A percentile compares a stretch with the other conserved stretches of the same genome.
Evolutionary conservation across 805 yeast species (phyloP).

Genomic region (Lipomyces yamadae): DNA sequence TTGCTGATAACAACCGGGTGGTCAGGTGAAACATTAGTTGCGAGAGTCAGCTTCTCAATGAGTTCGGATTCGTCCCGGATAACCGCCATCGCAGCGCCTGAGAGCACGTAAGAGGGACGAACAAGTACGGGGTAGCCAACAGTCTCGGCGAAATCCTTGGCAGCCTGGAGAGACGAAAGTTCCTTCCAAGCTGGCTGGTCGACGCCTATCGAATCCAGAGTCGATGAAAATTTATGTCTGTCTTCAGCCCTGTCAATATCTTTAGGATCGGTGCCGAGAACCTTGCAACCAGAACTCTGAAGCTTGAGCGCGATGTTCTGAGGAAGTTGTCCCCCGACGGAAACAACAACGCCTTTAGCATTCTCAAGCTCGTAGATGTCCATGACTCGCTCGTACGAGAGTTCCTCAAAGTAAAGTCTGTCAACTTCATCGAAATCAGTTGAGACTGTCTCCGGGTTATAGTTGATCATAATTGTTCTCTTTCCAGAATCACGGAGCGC

Average conservation of each 20-base stretch:
- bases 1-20: conserved; percentile 98
- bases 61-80: conserved; percentile 79
- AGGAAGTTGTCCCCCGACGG: conserved; percentile 98
- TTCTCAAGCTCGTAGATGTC: conserved; percentile 94
- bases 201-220: conserved; percentile 86
- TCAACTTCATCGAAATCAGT: conserved; percentile 99
- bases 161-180: conserved; percentile 82
- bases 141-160: conserved; percentile 78
- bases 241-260: conserved; percentile 98
- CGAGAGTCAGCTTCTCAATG: conserved; percentile 79
- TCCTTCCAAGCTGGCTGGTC: conserved; percentile 99
- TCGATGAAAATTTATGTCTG: conserved; percentile 95
- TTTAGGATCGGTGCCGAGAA: conserved; percentile 91
- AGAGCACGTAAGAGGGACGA: conserved; percentile 94
- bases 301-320: conserved; percentile 91
- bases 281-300: conserved; percentile 80
- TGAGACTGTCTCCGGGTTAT: conserved; percentile 97
- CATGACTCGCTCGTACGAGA: conserved; percentile 93
- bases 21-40: conserved; percentile 91
- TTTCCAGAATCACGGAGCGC: conserved; percentile 86
- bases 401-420: conserved; percentile 93
- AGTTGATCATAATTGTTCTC: conserved; percentile 94
- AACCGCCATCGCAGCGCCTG: conserved; percentile 99
- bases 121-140: conserved; percentile 96
- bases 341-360: conserved; percentile 88